These are phyloP conservation scores for Debaryomycetaceae sp. DNA, from an alignment of 1,139 yeast genomes.

Conservation along the genomic window DNA sequence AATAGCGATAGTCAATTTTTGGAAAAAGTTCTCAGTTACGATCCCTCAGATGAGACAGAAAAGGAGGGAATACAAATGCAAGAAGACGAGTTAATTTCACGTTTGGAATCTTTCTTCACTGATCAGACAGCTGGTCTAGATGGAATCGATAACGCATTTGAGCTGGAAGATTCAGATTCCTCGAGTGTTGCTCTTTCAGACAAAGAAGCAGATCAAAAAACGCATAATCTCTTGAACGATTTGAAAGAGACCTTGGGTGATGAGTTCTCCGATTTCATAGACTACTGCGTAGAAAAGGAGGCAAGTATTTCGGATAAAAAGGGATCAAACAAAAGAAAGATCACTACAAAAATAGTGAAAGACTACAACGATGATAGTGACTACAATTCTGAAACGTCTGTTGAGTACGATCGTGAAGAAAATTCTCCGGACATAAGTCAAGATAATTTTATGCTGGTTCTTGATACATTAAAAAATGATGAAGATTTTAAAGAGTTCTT, in stretches of 20 bases:
- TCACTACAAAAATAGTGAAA: conserved; percentile 7
- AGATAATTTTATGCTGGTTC: conserved; percentile 6
- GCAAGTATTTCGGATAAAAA: conserved; percentile 11
- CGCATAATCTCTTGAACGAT: conserved; percentile 10
- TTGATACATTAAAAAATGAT: conserved; percentile 6
- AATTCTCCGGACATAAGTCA: conserved; percentile 4
- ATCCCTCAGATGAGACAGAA: conserved; percentile 8
- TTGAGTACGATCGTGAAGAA: conserved; percentile 16
- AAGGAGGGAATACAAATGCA: conserved; percentile 7
- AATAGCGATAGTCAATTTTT: conserved; percentile 3
- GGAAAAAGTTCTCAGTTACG: neutral
- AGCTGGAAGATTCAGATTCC: conserved; percentile 3
- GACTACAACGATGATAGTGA: conserved; percentile 21
- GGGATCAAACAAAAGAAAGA: conserved; percentile 10
- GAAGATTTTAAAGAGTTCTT: conserved; percentile 2
- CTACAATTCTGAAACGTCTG: conserved; percentile 14
- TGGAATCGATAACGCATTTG: conserved; percentile 8
- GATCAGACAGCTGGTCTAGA: conserved; percentile 9
- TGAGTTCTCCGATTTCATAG: conserved; percentile 11
- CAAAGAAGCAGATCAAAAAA: conserved; percentile 10
- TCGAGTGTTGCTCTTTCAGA: conserved; percentile 5
- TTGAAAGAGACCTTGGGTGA: conserved; percentile 7
- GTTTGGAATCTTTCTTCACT: conserved; percentile 10
- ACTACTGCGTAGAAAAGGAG: conserved; percentile 3
- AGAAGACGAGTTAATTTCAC: conserved; percentile 8